These are phyloP conservation scores for Mycosphaerella sp. DNA, from an alignment of 2,329 filamentous ascomycete species.

Conservation along the genomic window DNA sequence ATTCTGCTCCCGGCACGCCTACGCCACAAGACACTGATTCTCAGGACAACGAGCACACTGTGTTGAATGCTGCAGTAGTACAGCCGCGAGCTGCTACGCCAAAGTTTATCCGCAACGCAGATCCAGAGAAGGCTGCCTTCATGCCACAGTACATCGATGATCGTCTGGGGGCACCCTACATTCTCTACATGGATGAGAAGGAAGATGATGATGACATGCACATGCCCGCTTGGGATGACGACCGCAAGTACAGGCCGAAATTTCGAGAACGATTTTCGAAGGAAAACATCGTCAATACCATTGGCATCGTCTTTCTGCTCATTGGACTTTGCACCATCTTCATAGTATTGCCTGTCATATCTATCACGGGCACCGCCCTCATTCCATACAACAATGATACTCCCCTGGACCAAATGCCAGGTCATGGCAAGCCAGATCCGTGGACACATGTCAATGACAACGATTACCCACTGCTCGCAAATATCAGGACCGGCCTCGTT, in stretches of 20 bases:
- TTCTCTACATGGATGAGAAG: slow-evolving; percentile 45
- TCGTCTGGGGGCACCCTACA: slow-evolving; percentile 42
- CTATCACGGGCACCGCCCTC: slow-evolving; percentile 38
- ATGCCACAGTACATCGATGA: slow-evolving; percentile 41
- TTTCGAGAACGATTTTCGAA: slow-evolving; percentile 42
- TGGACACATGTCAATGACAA: slow-evolving; percentile 47
- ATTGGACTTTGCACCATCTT: slow-evolving; percentile 46
- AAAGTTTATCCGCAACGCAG: slow-evolving; percentile 26
- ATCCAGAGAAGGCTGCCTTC: slow-evolving; percentile 34
- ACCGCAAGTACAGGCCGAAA: slow-evolving; percentile 39
- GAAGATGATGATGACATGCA: slow-evolving; percentile 52
- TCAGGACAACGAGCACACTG: slow-evolving; percentile 8
- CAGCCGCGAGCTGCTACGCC: slow-evolving; percentile 22
- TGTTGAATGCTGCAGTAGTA: slow-evolving; percentile 11
- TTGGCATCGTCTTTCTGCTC: slow-evolving; percentile 42
- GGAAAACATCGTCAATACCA: slow-evolving; percentile 39
- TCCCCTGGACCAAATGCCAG: slow-evolving; percentile 37
- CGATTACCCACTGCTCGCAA: slow-evolving; percentile 44
- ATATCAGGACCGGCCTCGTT: slow-evolving; percentile 44
- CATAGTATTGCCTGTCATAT: slow-evolving; percentile 47
- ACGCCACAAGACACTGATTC: not conserved
- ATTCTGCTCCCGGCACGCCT: slow-evolving; percentile 6
- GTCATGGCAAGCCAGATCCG: slow-evolving; percentile 24
- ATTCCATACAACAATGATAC: slow-evolving; percentile 38
- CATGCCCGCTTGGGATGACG: slow-evolving; percentile 47